Base-by-base conservation (phyloP, 805 yeast genomes). In the Yarrowia alimentaria region DNA sequence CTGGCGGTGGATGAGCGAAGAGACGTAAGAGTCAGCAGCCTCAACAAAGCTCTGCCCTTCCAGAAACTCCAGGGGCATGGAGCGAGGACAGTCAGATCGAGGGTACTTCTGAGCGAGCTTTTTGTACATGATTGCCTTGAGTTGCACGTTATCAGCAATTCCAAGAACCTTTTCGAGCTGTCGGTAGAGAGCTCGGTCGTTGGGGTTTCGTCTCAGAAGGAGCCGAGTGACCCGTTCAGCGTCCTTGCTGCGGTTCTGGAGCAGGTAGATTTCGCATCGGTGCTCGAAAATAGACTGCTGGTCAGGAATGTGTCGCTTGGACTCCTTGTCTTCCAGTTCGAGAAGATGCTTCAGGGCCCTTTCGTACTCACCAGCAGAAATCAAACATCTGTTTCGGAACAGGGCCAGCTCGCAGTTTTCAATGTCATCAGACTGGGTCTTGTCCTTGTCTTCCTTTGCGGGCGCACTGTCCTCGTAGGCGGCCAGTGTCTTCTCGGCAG, bases 171-270 rank as follows among this genome's bases (percentile, higher is more conserved):
- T 65, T 62, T 91, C 96, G 55, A 93, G 70, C 31, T 76, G 67
- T 43, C 68, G 64, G 64, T 87, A 90, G 62, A 87, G 88, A 10
- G 65, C 69, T 28, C 71, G 69, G 59, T 84, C 77, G 61, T 89
- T 96, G 0, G 98, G 95, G 64, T 91, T 91, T 61, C 96, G 80
- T 63, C 84, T 79, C 53, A 91, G 71, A 53, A 91, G 71, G 52
- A 74, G 70, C 62, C 95, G 78, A 62, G 81, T 85, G 31, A 78
- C 72, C 43, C 75, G 59, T 13, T 86, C 79, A 1, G 96, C 91
- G 50, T 85, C 87, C 51, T 77, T 70, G 11, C 62, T 60, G 34
- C 72, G 68, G 8, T 80, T 84, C 53, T 85, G 66, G 31, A 78
- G 73, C 64, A 80, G 66, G 51, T 80, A 73, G 58, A 82, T 80